A percentile compares a stretch with the other conserved stretches of the same genome.
phyloP scores from a whole-genome alignment of 2,329 filamentous ascomycete genomes.

The Didymella pinodella region DNA sequence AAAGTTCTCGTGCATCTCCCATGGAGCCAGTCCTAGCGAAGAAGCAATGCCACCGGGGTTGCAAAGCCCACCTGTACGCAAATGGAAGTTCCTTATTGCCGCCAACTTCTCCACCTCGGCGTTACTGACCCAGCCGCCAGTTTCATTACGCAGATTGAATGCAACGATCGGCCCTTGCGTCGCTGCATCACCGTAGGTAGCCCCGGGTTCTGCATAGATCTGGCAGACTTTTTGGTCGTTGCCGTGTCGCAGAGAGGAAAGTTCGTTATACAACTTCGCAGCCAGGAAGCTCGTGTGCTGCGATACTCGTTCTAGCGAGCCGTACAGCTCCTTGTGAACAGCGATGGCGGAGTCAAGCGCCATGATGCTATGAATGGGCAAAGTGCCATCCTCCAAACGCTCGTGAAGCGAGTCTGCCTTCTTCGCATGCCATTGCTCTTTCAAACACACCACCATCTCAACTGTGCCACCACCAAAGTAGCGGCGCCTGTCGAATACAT shows the following conservation, averaged over 20 bases:
- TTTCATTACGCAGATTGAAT: conserved; percentile 78
- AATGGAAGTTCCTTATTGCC: conserved; percentile 77
- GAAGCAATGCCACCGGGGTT: conserved; percentile 87
- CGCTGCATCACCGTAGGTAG: conserved; percentile 54
- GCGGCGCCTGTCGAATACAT: conserved; percentile 69
- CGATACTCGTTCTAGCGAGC: conserved; percentile 73
- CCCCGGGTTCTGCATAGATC: conserved; percentile 64
- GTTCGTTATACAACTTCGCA: conserved; percentile 63
- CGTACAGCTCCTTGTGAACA: conserved; percentile 73
- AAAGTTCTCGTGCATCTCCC: conserved; percentile 86
- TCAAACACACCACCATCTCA: conserved; percentile 81
- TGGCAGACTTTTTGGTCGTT: conserved; percentile 72
- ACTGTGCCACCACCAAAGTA: conserved; percentile 97
- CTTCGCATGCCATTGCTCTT: conserved; percentile 81
- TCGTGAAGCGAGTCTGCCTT: conserved; percentile 79
- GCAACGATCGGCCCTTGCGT: conserved; percentile 78
- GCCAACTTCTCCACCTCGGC: conserved; percentile 89
- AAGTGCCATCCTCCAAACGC: conserved; percentile 85
- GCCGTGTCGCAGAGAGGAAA: conserved; percentile 70
- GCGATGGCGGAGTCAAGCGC: conserved; percentile 79
- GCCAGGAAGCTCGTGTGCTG: conserved; percentile 74
- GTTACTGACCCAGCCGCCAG: conserved; percentile 79
- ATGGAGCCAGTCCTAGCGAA: conserved; percentile 74
- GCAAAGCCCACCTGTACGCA: conserved; percentile 88
- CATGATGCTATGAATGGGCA: conserved; percentile 89